Evolutionary conservation across 306 rosid genomes (phyloP).

Genomic region (Parietaria judaica): DNA sequence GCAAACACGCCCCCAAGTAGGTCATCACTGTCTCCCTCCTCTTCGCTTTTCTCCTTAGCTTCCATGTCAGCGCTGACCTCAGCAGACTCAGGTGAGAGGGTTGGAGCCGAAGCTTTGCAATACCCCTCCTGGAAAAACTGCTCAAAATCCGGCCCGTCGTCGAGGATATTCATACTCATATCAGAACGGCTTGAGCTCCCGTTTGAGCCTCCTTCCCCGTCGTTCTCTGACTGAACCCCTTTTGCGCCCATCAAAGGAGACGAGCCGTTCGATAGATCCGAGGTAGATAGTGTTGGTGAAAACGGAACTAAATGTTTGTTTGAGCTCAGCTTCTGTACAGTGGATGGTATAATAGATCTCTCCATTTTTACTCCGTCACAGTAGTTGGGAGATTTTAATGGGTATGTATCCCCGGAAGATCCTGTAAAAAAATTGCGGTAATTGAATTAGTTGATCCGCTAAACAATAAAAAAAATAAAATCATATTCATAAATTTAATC

Average conservation of each 20-base stretch:
- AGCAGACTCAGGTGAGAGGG: slow-evolving; percentile 37
- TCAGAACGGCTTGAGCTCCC: slow-evolving; percentile 51
- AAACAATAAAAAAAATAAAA: slow-evolving; percentile 14
- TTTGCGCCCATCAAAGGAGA: slow-evolving; percentile 31
- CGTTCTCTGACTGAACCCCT: slow-evolving; percentile 37
- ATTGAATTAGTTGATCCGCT: slow-evolving; percentile 15
- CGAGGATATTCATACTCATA: slow-evolving; percentile 47
- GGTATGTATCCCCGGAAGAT: slow-evolving; percentile 29
- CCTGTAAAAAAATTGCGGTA: slow-evolving; percentile 15
- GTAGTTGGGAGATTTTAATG: slow-evolving; percentile 32
- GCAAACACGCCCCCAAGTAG: slow-evolving; percentile 79
- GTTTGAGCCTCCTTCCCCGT: slow-evolving; percentile 42
- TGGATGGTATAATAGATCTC: slow-evolving; percentile 30
- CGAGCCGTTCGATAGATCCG: slow-evolving; percentile 18
- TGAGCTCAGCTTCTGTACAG: slow-evolving; percentile 25
- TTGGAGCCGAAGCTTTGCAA: slow-evolving; percentile 45
- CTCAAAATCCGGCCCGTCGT: slow-evolving; percentile 64
- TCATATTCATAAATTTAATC: slow-evolving; percentile 22
- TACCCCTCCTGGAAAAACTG: slow-evolving; percentile 73
- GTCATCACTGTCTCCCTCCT: slow-evolving; percentile 62
- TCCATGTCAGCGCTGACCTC: slow-evolving; percentile 58
- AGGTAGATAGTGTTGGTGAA: slow-evolving; percentile 28
- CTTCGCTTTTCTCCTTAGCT: slow-evolving; percentile 72
- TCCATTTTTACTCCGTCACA: slow-evolving; percentile 30
- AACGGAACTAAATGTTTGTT: slow-evolving; percentile 28